Conservation (phyloP, 2,329 filamentous ascomycete species). For the Diplodia scrobiculata region DNA sequence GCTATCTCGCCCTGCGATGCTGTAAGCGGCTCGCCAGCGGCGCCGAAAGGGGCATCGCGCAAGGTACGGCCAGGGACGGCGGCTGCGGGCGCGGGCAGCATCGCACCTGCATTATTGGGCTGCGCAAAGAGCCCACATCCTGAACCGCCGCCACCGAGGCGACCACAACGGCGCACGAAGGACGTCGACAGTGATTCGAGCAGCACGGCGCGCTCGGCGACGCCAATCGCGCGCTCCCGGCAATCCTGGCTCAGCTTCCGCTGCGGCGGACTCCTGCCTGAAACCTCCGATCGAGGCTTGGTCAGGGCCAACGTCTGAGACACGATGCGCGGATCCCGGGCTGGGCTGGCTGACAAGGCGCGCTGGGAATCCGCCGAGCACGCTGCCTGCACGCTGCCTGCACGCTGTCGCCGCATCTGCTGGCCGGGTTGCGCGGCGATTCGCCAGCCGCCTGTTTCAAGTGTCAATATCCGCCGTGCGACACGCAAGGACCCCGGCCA, state of each 20-base stretch:
- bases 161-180: neutral
- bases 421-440: neutral
- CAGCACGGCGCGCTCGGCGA: slow-evolving; percentile 11
- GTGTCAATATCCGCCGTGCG: slow-evolving; percentile 23
- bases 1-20: slow-evolving; percentile 8
- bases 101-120: slow-evolving; percentile 17
- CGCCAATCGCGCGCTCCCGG: slow-evolving; percentile 21
- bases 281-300: slow-evolving; percentile 23
- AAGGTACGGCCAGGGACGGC: slow-evolving; percentile 19
- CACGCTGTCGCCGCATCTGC: neutral
- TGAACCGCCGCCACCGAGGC: neutral
- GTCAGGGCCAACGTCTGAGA: slow-evolving; percentile 23
- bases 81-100: slow-evolving; percentile 10
- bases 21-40: slow-evolving; percentile 2
- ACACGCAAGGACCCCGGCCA: slow-evolving; percentile 7
- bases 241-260: slow-evolving; percentile 25
- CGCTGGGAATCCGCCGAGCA: neutral
- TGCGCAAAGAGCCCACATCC: neutral
- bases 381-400: neutral
- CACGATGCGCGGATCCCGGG: slow-evolving; percentile 10
- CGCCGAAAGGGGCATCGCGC: neutral
- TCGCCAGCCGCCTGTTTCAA: slow-evolving; percentile 21
- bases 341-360: slow-evolving; percentile 7
- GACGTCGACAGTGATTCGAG: neutral
- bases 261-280: slow-evolving; percentile 26